Percentiles rank a stretch among this genome's conserved stretches.
phyloP scores from a whole-genome alignment of 1,139 yeast genomes.

The Diutina catenulata region DNA sequence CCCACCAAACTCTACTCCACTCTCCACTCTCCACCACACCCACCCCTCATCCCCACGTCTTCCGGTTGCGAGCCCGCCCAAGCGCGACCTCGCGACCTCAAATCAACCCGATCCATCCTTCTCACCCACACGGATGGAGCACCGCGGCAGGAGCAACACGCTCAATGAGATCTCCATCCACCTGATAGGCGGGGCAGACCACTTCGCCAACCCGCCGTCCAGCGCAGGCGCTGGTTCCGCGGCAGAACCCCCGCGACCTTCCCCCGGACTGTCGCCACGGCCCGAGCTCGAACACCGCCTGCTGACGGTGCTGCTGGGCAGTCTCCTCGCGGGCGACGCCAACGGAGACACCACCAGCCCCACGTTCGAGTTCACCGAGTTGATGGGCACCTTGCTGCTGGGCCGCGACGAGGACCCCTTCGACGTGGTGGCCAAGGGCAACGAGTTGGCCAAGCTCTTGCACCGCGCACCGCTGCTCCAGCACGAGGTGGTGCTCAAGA shows the following conservation, averaged over 20 bases:
- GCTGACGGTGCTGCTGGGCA: not conserved
- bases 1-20: too few relatives aligned
- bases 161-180: conserved; percentile 4
- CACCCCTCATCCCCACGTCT: too few relatives aligned
- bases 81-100: too few relatives aligned
- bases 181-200: not conserved
- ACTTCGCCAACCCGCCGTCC: not conserved
- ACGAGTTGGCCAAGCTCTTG: conserved; percentile 49
- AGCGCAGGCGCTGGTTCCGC: not conserved
- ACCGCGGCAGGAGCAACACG: conserved; percentile 1
- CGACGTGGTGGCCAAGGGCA: conserved; percentile 39
- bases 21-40: too few relatives aligned
- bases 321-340: not conserved
- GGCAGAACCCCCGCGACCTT: not conserved
- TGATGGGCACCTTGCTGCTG: conserved; percentile 17
- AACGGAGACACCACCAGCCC: conserved; percentile 16
- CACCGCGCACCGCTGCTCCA: conserved; percentile 49
- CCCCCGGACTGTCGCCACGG: too few relatives aligned
- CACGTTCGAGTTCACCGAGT: conserved; percentile 26
- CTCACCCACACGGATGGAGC: not conserved
- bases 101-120: too few relatives aligned
- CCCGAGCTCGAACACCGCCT: too few relatives aligned
- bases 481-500: conserved; percentile 51
- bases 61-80: too few relatives aligned
- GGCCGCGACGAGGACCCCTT: conserved; percentile 29